Conservation (phyloP, 352 stramenopile species). For the Aphanomyces euteiches region DNA sequence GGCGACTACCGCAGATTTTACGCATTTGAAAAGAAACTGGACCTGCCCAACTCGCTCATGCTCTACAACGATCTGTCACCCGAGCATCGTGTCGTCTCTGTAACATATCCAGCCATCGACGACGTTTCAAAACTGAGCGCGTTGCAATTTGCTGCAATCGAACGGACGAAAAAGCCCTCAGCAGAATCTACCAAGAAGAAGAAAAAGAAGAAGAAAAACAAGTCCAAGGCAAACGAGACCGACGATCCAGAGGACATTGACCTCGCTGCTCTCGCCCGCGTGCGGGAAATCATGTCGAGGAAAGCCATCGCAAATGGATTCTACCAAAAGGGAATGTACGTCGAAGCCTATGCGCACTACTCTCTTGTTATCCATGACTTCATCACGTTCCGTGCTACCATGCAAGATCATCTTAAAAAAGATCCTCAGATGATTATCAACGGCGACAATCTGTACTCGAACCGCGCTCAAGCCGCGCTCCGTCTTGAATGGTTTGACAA, state of each 20-base stretch:
- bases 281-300: slow-evolving; percentile 29
- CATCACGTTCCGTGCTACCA: neutral
- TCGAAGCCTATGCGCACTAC: slow-evolving; percentile 25
- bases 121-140: slow-evolving; percentile 21
- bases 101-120: slow-evolving; percentile 18
- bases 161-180: neutral
- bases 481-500: slow-evolving; percentile 26
- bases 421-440: slow-evolving; percentile 29
- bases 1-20: slow-evolving; percentile 30
- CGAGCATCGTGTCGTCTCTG: slow-evolving; percentile 4
- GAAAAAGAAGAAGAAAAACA: slow-evolving; percentile 19
- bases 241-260: slow-evolving; percentile 14
- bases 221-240: neutral
- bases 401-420: slow-evolving; percentile 16
- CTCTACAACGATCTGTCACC: slow-evolving; percentile 10
- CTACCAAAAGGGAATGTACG: slow-evolving; percentile 28
- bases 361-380: slow-evolving; percentile 13
- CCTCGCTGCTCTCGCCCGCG: slow-evolving; percentile 11
- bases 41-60: neutral
- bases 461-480: slow-evolving; percentile 24
- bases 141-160: slow-evolving; percentile 16
- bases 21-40: slow-evolving; percentile 25
- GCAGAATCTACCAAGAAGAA: slow-evolving; percentile 1
- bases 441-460: slow-evolving; percentile 28
- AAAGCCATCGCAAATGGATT: slow-evolving; percentile 27